Base-by-base conservation (phyloP, 768 basidiomycete species). In the Mrakia hoshinonis region DNA sequence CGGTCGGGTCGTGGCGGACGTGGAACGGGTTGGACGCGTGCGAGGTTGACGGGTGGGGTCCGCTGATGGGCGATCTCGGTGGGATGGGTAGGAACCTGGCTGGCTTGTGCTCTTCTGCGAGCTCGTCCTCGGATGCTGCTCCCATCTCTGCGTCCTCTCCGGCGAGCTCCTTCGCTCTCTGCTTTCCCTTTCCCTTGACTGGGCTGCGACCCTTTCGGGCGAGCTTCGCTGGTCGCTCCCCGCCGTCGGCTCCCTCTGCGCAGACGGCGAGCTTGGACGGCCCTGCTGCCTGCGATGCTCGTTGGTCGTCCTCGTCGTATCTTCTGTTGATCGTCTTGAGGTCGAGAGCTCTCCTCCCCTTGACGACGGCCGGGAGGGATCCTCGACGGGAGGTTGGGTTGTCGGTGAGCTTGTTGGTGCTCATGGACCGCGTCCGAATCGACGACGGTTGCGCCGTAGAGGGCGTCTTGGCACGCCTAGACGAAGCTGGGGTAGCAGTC, bases 251-350 rank as follows among this genome's bases (percentile, higher is more conserved):
- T 22, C 36, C n/a, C 34, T 38, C 58, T 7, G 4, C 13, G 22
- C 58, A 39, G 13, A n/a, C 58, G 9, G 6, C 34, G 31, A 20
- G 34, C 34, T 61, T 61, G 3, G 58, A 61, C 4, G 31, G 31
- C 58, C 36, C 58, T 1, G 22, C 36, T 3, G 22, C 34, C 11
- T 6, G 7, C 15, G 43, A 43, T 43, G 36, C 2, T 0, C n/a
- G 13, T 15, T 61, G 31, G 22, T 61, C 31, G 10, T 61, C 34
- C 58, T 61, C 58, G 58, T 61, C 58, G 58, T 61, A 61, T 10
- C 36, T 61, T 20, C 58, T 61, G 58, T 61, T 61, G 58, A 61
- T 61, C 22, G 58, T 61, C 58, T 61, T 61, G 58, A 61, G 58
- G 34, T 61, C 58, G 22, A 61, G 58, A 3, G 58, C 58, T 61